Conservation (phyloP, 345 rosid genomes). For the Theobroma cacao region DNA sequence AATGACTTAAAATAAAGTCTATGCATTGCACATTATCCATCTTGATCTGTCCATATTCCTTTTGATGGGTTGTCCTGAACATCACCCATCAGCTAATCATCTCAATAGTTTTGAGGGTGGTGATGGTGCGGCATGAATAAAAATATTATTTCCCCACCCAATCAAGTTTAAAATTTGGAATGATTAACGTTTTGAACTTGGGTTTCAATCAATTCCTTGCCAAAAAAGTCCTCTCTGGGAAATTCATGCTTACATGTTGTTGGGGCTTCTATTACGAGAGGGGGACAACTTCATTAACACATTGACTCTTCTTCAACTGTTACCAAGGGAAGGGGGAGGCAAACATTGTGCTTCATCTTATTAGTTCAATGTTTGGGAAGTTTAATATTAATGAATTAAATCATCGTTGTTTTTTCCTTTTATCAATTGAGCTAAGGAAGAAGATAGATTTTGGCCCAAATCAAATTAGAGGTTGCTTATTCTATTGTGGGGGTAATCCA, state of each 20-base stretch:
- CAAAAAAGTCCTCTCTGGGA: too few species aligned
- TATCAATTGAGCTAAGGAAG: neutral
- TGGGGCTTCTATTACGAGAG: neutral
- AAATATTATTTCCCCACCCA: neutral
- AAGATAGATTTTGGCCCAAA: neutral
- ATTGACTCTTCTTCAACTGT: neutral
- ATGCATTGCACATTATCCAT: neutral
- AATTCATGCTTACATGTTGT: too few species aligned
- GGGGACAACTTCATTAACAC: neutral
- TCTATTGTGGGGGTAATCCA: neutral
- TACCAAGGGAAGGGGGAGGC: neutral
- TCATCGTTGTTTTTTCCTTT: neutral
- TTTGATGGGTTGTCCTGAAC: slow-evolving; percentile 9
- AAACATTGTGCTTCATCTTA: neutral
- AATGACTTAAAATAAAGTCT: neutral
- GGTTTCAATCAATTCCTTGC: neutral
- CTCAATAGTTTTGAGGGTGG: neutral
- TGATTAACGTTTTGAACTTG: neutral
- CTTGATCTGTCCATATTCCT: neutral
- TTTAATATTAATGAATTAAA: neutral
- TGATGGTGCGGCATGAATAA: neutral
- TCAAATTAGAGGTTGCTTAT: neutral
- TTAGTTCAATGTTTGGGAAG: neutral
- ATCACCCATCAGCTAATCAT: slow-evolving; percentile 13
- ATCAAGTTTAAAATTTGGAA: neutral